A percentile compares a stretch with the other conserved stretches of the same genome.
These are phyloP conservation scores for Blastobotrys aristatus DNA, from an alignment of 1,139 yeast species.

Conservation along the genomic window DNA sequence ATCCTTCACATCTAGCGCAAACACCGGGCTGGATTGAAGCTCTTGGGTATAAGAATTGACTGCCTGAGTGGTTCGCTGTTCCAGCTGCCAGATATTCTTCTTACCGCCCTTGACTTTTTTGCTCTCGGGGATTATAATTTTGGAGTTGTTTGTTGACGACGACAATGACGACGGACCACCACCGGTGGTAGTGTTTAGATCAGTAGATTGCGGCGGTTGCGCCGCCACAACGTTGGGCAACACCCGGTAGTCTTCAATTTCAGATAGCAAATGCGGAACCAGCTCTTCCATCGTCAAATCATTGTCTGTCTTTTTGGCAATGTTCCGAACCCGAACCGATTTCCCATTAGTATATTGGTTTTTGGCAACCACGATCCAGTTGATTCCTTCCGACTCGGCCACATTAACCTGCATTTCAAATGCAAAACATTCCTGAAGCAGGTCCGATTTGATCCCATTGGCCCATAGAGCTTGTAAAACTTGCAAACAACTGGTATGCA, in stretches of 20 bases:
- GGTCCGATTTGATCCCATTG: conserved; percentile 64
- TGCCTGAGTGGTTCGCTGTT: conserved; percentile 64
- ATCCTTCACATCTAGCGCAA: conserved; percentile 71
- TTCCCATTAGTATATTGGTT: conserved; percentile 46
- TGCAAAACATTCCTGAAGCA: conserved; percentile 44
- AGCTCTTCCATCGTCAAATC: conserved; percentile 72
- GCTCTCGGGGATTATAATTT: conserved; percentile 41
- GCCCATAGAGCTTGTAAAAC: conserved; percentile 66
- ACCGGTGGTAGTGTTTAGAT: not conserved
- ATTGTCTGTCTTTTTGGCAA: conserved; percentile 53
- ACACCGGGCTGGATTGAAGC: conserved; percentile 55
- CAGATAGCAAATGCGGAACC: conserved; percentile 44
- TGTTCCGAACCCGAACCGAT: conserved; percentile 65
- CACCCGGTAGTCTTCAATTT: conserved; percentile 34
- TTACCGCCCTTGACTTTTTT: conserved; percentile 57
- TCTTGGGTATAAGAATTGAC: conserved; percentile 51
- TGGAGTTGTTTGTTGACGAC: conserved; percentile 7
- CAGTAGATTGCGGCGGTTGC: not conserved
- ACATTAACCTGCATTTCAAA: conserved; percentile 64
- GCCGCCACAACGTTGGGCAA: not conserved
- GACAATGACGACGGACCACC: not conserved
- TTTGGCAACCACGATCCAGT: conserved; percentile 69
- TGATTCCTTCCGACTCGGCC: conserved; percentile 66
- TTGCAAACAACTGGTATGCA: conserved; percentile 55
- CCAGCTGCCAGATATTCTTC: conserved; percentile 75